Evolutionary conservation across 495 filamentous ascomycete genomes (phyloP).

Genomic region (Aspergillus olivimuriae): DNA sequence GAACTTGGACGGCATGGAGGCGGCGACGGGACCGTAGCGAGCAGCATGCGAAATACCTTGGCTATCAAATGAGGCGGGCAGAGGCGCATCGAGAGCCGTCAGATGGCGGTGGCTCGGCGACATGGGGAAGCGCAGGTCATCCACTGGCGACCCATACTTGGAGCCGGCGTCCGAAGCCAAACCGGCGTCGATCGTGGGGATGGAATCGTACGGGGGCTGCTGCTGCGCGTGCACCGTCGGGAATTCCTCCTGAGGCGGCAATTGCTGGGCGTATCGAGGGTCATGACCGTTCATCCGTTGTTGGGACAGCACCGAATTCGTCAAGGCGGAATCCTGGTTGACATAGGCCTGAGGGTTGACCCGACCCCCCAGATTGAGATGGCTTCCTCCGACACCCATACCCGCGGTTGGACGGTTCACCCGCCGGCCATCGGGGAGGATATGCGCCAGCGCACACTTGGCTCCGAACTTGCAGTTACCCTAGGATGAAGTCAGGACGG

Average conservation of each 20-base stretch:
- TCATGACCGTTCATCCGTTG: slow-evolving; percentile 50
- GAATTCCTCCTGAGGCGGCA: slow-evolving; percentile 35
- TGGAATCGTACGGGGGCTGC: slow-evolving; percentile 41
- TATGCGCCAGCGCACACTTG: slow-evolving; percentile 94
- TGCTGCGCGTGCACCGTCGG: slow-evolving; percentile 39
- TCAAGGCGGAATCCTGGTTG: slow-evolving; percentile 67
- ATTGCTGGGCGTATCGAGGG: slow-evolving; percentile 32
- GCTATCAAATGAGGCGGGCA: slow-evolving; percentile 94
- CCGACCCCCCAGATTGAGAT: slow-evolving; percentile 63
- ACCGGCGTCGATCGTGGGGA: slow-evolving; percentile 76
- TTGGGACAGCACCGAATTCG: slow-evolving; percentile 75
- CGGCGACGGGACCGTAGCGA: slow-evolving; percentile 82
- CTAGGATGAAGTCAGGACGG: slow-evolving; percentile 35
- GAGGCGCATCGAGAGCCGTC: slow-evolving; percentile 85
- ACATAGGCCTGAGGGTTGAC: slow-evolving; percentile 62
- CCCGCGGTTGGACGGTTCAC: slow-evolving; percentile 60
- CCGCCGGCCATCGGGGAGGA: slow-evolving; percentile 85
- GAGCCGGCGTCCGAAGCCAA: slow-evolving; percentile 71
- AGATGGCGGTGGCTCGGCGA: slow-evolving; percentile 63
- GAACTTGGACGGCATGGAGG: slow-evolving; percentile 89
- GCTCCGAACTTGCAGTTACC: slow-evolving; percentile 98
- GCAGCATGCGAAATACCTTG: slow-evolving; percentile 91
- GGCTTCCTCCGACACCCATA: slow-evolving; percentile 41
- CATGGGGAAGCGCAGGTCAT: slow-evolving; percentile 62
- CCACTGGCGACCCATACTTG: slow-evolving; percentile 80